These are phyloP conservation scores for Sporothrix pallida DNA, from an alignment of 2,329 filamentous ascomycete species.

Conservation along the genomic window DNA sequence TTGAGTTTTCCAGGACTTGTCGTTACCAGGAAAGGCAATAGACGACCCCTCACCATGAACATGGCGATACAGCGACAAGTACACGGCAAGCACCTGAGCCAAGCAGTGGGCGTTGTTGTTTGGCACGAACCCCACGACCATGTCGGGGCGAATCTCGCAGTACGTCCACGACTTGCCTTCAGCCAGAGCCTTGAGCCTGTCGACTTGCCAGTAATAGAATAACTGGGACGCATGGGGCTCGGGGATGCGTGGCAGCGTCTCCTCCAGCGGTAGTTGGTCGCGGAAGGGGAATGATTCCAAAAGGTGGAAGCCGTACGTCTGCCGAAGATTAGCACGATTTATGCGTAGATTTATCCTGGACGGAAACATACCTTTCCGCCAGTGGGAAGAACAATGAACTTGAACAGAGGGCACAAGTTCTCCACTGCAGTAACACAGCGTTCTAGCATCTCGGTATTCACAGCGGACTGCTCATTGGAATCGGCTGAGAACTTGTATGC, in stretches of 20 bases:
- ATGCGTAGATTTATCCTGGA: no score
- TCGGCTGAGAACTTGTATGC: background rate
- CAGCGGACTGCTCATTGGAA: background rate
- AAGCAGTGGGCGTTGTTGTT: background rate
- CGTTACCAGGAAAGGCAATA: background rate
- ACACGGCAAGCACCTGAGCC: background rate
- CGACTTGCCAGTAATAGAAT: background rate
- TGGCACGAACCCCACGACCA: background rate
- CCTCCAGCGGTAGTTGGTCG: background rate
- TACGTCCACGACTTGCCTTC: background rate
- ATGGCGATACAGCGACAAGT: background rate
- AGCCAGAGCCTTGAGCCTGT: background rate
- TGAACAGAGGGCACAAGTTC: background rate
- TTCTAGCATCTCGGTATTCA: background rate
- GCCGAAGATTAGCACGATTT: background rate
- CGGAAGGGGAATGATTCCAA: background rate
- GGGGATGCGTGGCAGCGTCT: background rate
- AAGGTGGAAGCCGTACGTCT: slow-evolving; percentile 1
- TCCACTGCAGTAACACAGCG: background rate
- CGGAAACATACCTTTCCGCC: background rate
- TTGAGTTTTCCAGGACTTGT: background rate
- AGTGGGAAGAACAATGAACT: background rate
- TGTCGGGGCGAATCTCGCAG: background rate
- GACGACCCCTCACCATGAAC: background rate
- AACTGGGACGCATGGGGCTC: background rate